Evolutionary conservation across 306 rosid genomes (phyloP).

Genomic region (Acacia melanoxylon): DNA sequence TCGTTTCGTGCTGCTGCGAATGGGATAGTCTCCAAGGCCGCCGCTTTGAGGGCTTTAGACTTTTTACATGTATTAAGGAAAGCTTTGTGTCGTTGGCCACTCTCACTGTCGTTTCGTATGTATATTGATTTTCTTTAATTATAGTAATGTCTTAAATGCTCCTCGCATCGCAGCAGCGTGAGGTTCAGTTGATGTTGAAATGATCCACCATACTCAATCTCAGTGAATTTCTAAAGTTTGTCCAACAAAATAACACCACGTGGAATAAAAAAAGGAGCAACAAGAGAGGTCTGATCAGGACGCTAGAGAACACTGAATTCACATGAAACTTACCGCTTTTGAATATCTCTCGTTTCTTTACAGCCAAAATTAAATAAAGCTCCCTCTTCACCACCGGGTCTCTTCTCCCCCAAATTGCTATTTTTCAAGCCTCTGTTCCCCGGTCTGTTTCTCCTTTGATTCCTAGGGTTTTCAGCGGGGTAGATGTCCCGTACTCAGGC

Average conservation of each 20-base stretch:
- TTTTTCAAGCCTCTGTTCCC: conserved; percentile 32
- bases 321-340: conserved; percentile 21
- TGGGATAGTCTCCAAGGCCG: background rate
- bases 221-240: background rate
- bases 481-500: conserved; percentile 4
- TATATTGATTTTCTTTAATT: conserved; percentile 9
- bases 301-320: background rate
- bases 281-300: too few species aligned
- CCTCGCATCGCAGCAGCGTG: conserved; percentile 33
- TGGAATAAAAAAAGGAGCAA: background rate
- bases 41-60: background rate
- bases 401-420: conserved; percentile 30
- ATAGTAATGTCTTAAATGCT: conserved; percentile 35
- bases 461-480: conserved; percentile 63
- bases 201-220: background rate
- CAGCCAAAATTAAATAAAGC: conserved; percentile 45
- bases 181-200: conserved; percentile 12
- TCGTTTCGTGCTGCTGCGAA: background rate
- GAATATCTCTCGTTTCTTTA: background rate
- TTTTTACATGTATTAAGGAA: background rate
- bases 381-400: conserved; percentile 18
- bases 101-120: conserved; percentile 34
- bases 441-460: conserved; percentile 40
- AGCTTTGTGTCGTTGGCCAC: conserved; percentile 18
- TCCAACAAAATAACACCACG: conserved; percentile 5